phyloP scores from a whole-genome alignment of 495 filamentous ascomycete genomes.

The Daldinia decipiens region DNA sequence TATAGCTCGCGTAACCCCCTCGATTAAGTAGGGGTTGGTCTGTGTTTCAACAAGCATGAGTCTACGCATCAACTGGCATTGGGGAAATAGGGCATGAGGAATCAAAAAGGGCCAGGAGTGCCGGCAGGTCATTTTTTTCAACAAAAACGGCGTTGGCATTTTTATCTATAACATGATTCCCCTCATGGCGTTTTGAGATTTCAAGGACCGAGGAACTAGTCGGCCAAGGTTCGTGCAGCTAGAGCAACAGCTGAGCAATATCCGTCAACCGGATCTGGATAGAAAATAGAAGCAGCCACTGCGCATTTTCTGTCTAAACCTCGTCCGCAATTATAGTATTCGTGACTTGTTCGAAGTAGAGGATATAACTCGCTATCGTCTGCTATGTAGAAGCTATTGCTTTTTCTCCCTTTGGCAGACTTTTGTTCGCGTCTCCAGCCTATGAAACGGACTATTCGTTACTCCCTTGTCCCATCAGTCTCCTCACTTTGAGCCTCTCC shows the following conservation, averaged over 20 bases:
- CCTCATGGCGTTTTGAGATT: slow-evolving; percentile 51
- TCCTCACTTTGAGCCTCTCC: not conserved
- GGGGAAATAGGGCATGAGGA: slow-evolving; percentile 53
- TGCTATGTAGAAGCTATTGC: too few species aligned
- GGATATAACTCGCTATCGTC: too few species aligned
- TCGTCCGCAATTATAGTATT: not conserved
- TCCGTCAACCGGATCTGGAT: slow-evolving; percentile 52
- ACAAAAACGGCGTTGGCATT: slow-evolving; percentile 64
- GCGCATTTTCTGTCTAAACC: slow-evolving; percentile 35
- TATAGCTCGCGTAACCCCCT: slow-evolving; percentile 17
- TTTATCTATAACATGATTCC: slow-evolving; percentile 60
- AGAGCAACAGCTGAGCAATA: slow-evolving; percentile 40
- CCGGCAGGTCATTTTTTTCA: slow-evolving; percentile 63
- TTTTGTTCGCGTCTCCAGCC: too few species aligned
- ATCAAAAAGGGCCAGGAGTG: slow-evolving; percentile 51
- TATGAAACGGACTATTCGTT: too few species aligned
- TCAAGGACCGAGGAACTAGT: slow-evolving; percentile 30
- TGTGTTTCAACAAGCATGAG: slow-evolving; percentile 62
- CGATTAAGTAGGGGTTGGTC: slow-evolving; percentile 25
- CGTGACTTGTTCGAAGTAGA: not conserved
- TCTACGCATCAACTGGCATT: slow-evolving; percentile 57
- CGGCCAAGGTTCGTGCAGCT: slow-evolving; percentile 38
- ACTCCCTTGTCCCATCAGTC: too few species aligned
- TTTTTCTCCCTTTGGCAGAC: too few species aligned
- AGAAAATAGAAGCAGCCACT: slow-evolving; percentile 39